Conservation (phyloP, 176 grass and related monocot species). For the Oryza meyeriana region DNA sequence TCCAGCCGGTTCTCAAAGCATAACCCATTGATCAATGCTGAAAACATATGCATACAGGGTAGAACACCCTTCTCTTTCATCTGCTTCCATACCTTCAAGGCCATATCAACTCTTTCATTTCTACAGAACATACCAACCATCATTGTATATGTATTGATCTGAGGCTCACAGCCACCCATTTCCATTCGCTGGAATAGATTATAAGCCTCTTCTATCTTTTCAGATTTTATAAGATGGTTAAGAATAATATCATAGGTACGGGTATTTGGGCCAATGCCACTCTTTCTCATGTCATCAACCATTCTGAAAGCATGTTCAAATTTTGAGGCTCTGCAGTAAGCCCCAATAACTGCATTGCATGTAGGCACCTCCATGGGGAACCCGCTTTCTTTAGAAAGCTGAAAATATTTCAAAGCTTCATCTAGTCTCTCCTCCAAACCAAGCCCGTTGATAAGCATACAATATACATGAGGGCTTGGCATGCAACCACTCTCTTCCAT, state of each 20-base stretch:
- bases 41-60: conserved; percentile 79
- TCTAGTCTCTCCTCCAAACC: conserved; percentile 48
- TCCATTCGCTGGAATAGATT: conserved; percentile 51
- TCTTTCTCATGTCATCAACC: conserved; percentile 60
- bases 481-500: conserved; percentile 56
- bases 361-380: conserved; percentile 57
- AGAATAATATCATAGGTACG: conserved; percentile 65
- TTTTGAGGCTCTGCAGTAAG: conserved; percentile 54
- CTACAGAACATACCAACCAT: conserved; percentile 69
- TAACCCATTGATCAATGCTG: conserved; percentile 58
- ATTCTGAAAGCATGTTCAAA: conserved; percentile 70
- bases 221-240: conserved; percentile 53
- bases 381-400: conserved; percentile 60
- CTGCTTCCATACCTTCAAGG: conserved; percentile 69
- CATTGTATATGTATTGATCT: conserved; percentile 70
- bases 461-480: conserved; percentile 69
- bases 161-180: conserved; percentile 44
- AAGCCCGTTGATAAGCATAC: conserved; percentile 70
- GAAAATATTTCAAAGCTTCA: conserved; percentile 70
- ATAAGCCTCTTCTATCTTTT: conserved; percentile 53
- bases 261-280: conserved; percentile 54
- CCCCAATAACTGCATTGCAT: conserved; percentile 69
- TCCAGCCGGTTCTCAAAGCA: conserved; percentile 66
- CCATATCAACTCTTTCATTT: conserved; percentile 68
- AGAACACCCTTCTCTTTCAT: conserved; percentile 61